Evolutionary conservation across 495 filamentous ascomycete genomes (phyloP), one percentile per base, ranked within the genome.

Genomic region (Darksidea phi): DNA sequence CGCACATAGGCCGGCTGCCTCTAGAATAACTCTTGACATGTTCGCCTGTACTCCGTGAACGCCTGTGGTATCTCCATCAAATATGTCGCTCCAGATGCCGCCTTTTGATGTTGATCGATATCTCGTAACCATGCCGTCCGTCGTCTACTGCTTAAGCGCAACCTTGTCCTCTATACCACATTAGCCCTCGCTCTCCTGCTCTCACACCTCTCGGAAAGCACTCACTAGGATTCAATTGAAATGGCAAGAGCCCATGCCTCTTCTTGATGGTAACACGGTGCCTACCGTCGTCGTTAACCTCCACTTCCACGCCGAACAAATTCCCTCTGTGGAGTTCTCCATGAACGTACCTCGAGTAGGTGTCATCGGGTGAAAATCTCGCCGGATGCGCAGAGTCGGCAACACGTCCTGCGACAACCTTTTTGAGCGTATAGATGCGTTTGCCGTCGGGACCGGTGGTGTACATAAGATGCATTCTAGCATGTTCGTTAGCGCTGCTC

Each of bases 361-460:
- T 95, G 80, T 98, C 94, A 78, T 98, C 94, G 59, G 94, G 94
- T 36, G 90, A 94, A 80, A 97, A 98, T 61, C 95, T 81, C 46
- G 95, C 95, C 20, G 95, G 94, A 82, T 98, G 94, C 38, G 94
- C 94, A 46, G 87, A 91, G 79, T 93, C 95, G 69, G 95, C 95
- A 71, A 96, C 88, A 67, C 90, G 82, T 66, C 87, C 86, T 57
- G 82, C 73, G 21, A 84, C 76, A 64, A 91, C 81, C 76, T 94
- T 95, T 74, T 91, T 88, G 54, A 93, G 84, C 8, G 93, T 96
- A 83, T 96, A 98, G 68, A 86, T 70, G 63, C 90, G 87, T 77
- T 91, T 89, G 78, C 91, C 91, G 45, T 80, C 76, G 70, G 82
- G 70, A 72, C 88, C 87, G 72, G 89, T 73, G 54, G 88, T 89